Conservation (phyloP, 495 filamentous ascomycete species). For the Hypoxylon rickii region DNA sequence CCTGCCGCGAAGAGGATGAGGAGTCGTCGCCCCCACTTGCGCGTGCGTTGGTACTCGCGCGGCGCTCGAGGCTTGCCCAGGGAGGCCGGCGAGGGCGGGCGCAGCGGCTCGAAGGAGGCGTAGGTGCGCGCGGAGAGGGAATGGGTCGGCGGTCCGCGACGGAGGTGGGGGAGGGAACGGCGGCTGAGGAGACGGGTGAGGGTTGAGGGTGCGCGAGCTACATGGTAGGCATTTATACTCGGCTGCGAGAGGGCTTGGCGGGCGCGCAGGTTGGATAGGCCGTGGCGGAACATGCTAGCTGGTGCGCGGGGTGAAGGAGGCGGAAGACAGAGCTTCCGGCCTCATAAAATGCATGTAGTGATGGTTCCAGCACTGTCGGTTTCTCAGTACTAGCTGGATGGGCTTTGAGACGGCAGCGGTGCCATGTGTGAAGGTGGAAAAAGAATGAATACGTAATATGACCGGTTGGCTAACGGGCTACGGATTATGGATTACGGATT, state of each 20-base stretch:
- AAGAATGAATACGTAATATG: too few relatives aligned
- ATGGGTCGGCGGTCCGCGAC: neutral
- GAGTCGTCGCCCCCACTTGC: slow-evolving; percentile 77
- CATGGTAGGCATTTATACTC: slow-evolving; percentile 1
- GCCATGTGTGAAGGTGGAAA: too few relatives aligned
- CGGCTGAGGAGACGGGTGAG: slow-evolving; percentile 16
- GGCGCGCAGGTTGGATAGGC: slow-evolving; percentile 21
- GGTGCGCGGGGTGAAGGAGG: slow-evolving; percentile 14
- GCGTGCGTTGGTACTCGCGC: slow-evolving; percentile 65
- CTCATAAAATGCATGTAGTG: slow-evolving; percentile 17
- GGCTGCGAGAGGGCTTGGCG: slow-evolving; percentile 18
- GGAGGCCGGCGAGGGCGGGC: slow-evolving; percentile 78
- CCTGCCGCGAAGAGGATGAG: slow-evolving; percentile 62
- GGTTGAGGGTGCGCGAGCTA: slow-evolving; percentile 1
- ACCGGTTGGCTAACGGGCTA: too few relatives aligned
- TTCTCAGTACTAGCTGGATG: too few relatives aligned
- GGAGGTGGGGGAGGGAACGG: neutral
- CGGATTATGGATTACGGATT: too few relatives aligned
- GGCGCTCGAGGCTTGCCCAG: slow-evolving; percentile 73
- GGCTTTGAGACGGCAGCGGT: too few relatives aligned
- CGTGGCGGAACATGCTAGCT: slow-evolving; percentile 38
- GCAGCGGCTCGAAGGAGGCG: slow-evolving; percentile 67
- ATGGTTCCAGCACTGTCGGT: too few relatives aligned
- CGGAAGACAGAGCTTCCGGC: slow-evolving; percentile 31
- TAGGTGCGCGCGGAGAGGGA: slow-evolving; percentile 20